Conservation (phyloP, 345 rosid species). For the Camelina sativa region DNA sequence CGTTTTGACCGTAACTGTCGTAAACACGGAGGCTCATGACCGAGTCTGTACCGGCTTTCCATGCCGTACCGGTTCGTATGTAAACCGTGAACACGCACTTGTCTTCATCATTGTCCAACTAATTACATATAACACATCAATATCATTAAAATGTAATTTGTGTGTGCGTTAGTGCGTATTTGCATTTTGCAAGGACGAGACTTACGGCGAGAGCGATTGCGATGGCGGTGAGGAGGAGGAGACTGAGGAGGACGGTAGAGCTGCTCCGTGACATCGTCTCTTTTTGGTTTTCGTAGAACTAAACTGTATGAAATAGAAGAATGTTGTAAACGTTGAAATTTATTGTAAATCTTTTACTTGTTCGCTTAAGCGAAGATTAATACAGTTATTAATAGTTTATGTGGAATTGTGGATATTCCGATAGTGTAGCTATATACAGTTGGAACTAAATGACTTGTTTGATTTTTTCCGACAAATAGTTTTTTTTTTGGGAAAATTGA, state of each 20-base stretch:
- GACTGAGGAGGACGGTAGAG: slow-evolving; percentile 32
- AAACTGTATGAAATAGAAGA: slow-evolving; percentile 7
- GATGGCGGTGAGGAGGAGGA: slow-evolving; percentile 37
- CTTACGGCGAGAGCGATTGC: slow-evolving; percentile 36
- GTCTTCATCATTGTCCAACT: slow-evolving; percentile 40
- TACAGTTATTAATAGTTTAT: slow-evolving; percentile 21
- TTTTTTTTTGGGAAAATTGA: too few relatives aligned
- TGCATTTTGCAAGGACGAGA: slow-evolving; percentile 1
- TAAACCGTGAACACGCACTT: slow-evolving; percentile 74
- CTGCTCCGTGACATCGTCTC: slow-evolving; percentile 30
- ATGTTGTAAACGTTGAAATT: slow-evolving; percentile 9
- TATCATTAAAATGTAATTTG: not conserved
- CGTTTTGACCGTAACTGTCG: slow-evolving; percentile 49
- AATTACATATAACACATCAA: too few relatives aligned
- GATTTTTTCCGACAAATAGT: not conserved
- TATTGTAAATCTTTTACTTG: slow-evolving; percentile 32
- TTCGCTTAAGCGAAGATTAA: slow-evolving; percentile 11
- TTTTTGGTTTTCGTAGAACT: slow-evolving; percentile 8
- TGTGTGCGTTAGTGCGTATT: not conserved
- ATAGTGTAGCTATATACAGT: slow-evolving; percentile 25
- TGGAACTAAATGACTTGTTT: slow-evolving; percentile 20
- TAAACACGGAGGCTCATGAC: slow-evolving; percentile 58
- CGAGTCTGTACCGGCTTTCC: slow-evolving; percentile 89
- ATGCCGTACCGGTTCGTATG: slow-evolving; percentile 73
- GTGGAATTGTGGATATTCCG: slow-evolving; percentile 38